Evolutionary conservation across 148 eudicot genomes (phyloP).

Genomic region (Fagopyrum homotropicum): DNA sequence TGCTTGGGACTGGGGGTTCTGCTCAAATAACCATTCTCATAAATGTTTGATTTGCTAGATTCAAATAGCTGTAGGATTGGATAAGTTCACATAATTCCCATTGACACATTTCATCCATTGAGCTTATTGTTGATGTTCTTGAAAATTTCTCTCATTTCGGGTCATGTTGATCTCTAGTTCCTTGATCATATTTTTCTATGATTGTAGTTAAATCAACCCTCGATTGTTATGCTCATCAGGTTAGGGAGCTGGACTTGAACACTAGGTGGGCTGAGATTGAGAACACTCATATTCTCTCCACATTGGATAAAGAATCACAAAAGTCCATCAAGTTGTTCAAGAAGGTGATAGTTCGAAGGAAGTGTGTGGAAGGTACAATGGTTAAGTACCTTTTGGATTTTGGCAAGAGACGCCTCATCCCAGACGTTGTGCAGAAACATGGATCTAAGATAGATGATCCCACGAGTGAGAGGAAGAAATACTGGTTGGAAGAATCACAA

Average conservation of each 20-base stretch:
- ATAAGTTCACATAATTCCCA: not conserved
- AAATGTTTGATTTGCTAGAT: not conserved
- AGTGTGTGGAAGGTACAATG: slow-evolving; percentile 43
- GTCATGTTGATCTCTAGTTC: not conserved
- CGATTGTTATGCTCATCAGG: slow-evolving; percentile 33
- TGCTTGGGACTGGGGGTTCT: not conserved
- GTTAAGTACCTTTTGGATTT: slow-evolving; percentile 90
- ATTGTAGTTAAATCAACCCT: not conserved
- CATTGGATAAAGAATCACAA: slow-evolving; percentile 52
- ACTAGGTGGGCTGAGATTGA: slow-evolving; percentile 89
- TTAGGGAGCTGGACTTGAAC: slow-evolving; percentile 76
- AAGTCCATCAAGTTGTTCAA: slow-evolving; percentile 71
- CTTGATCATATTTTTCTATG: not conserved
- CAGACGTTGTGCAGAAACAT: slow-evolving; percentile 70
- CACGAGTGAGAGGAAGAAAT: slow-evolving; percentile 68
- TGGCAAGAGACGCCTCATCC: slow-evolving; percentile 85
- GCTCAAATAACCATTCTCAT: not conserved
- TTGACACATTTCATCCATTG: not conserved
- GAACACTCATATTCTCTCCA: slow-evolving; percentile 44
- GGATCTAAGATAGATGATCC: slow-evolving; percentile 64
- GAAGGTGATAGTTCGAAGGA: slow-evolving; percentile 71
- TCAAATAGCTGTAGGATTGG: not conserved
- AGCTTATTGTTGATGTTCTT: not conserved
- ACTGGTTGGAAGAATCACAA: slow-evolving; percentile 79
- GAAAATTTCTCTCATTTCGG: not conserved